phyloP scores from a whole-genome alignment of 2,329 filamentous ascomycete genomes.

The Bipolaris cookei region DNA sequence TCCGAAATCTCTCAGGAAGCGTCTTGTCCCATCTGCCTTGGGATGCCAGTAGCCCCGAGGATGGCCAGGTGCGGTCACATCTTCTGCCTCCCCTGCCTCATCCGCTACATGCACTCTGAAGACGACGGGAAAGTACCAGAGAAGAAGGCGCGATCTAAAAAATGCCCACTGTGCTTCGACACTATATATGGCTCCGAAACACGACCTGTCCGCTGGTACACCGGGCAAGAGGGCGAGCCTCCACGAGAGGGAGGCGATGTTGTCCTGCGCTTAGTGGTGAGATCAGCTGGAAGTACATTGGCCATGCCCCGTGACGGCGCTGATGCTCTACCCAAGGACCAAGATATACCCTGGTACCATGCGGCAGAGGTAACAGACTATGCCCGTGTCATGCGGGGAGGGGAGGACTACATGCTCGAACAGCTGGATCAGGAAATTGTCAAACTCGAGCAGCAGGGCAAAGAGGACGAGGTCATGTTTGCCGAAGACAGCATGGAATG shows the following conservation, averaged over 20 bases:
- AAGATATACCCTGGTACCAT: conserved; percentile 93
- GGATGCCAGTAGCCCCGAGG: conserved; percentile 86
- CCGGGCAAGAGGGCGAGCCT: conserved; percentile 81
- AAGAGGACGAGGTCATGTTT: conserved; percentile 90
- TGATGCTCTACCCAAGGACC: conserved; percentile 70
- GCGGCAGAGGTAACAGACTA: conserved; percentile 94
- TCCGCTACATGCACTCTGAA: conserved; percentile 91
- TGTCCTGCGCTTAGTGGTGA: conserved; percentile 82
- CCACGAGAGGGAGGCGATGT: conserved; percentile 88
- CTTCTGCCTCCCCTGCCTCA: conserved; percentile 90
- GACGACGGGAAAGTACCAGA: conserved; percentile 67
- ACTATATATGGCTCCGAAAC: conserved; percentile 90
- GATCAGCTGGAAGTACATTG: conserved; percentile 79
- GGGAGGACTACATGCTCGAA: conserved; percentile 80
- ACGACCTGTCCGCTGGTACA: conserved; percentile 87
- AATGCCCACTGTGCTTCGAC: conserved; percentile 96
- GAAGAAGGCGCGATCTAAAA: conserved; percentile 83
- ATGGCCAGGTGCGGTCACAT: conserved; percentile 99
- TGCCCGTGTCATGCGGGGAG: conserved; percentile 92
- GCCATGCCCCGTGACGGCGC: conserved; percentile 84
- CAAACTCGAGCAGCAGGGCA: conserved; percentile 75
- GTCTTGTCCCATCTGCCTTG: conserved; percentile 93
- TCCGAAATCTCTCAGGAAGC: conserved; percentile 87
- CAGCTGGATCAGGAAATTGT: conserved; percentile 82
- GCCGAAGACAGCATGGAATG: conserved; percentile 86